phyloP scores from a whole-genome alignment of 805 yeast species.

The Sugiyamaella qingdaonensis region DNA sequence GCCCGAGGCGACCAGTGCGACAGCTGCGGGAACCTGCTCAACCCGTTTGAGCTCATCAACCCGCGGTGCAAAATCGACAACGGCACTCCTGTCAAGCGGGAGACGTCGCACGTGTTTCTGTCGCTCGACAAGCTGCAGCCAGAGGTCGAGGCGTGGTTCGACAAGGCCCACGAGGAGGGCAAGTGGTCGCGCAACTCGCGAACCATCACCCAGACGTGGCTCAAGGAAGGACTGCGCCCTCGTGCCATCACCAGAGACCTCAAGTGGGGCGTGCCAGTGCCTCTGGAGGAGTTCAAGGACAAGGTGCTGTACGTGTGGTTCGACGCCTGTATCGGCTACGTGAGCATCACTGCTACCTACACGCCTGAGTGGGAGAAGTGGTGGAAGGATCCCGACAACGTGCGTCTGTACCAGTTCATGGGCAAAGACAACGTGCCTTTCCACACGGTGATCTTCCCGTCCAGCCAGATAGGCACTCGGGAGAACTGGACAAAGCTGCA shows the following conservation, averaged over 20 bases:
- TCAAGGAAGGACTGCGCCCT: conserved; percentile 86
- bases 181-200: conserved; percentile 89
- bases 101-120: conserved; percentile 82
- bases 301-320: conserved; percentile 98
- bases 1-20: conserved; percentile 99
- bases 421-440: conserved; percentile 99
- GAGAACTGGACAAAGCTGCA: conserved; percentile 88
- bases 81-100: conserved; percentile 71
- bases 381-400: conserved; percentile 95
- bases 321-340: conserved; percentile 96
- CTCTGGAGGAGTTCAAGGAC: conserved; percentile 75
- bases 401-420: conserved; percentile 92
- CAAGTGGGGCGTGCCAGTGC: conserved; percentile 98
- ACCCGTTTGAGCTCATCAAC: conserved; percentile 88
- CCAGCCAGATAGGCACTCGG: conserved; percentile 81
- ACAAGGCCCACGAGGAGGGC: conserved; percentile 63
- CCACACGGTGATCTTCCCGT: conserved; percentile 98
- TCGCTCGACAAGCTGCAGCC: conserved; percentile 81
- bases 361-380: conserved; percentile 76
- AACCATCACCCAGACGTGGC: conserved; percentile 88
- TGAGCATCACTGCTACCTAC: conserved; percentile 93
- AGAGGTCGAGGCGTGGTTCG: conserved; percentile 67
- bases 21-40: conserved; percentile 82
- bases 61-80: conserved; percentile 95
- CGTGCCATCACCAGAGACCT: conserved; percentile 97